Evolutionary conservation across 2,329 filamentous ascomycete species (phyloP), one percentile per base, ranked within the genome.

Genomic region (Calonectria naviculata): DNA sequence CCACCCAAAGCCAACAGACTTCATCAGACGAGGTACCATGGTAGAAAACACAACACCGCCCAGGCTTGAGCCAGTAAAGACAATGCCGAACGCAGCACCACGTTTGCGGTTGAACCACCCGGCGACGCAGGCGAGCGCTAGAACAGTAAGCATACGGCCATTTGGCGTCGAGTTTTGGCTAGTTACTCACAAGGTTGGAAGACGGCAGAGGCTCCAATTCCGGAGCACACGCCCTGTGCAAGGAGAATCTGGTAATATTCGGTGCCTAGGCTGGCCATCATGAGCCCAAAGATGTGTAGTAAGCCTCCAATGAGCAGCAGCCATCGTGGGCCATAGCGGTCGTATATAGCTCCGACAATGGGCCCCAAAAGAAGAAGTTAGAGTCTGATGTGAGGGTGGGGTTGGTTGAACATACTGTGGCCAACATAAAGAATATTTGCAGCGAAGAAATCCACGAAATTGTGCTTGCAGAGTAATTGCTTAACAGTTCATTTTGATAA

Each of bases 281-380:
- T 92, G 2, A 92, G 77, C 3, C 89, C 88, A 65, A 92, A 88
- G 10, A 93, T 86, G 65, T 91, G 88, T n/a, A 91, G 78, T 52
- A 91, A 83, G 0, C 85, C 87, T 6, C 90, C 90, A n/a, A 81
- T 75, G 0, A 89, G 52, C 0, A 92, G 78, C 0, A 93, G 82
- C 47, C 83, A 86, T n/a, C 87, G 86, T 0, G 92, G 90, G 0
- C 92, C 92, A 68, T 90, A 89, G 66, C 86, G 88, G 76, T 94
- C 93, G 73, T 88, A 93, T 1, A 92, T 72, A 28, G 85, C 87
- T 0, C 92, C 92, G 15, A 91, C 86, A 9, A 93, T 76, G 0
- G 91, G 90, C 0, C 91, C 91, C 73, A 87, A 3, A 0, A 52
- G 4, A 9, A 31, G 6, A 26, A n/a, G 44, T 36, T 21, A 44